Percentiles rank a stretch among this genome's conserved stretches.
These are phyloP conservation scores for Halteria grandinella DNA, from an alignment of 73 alveolate species.

Conservation along the genomic window DNA sequence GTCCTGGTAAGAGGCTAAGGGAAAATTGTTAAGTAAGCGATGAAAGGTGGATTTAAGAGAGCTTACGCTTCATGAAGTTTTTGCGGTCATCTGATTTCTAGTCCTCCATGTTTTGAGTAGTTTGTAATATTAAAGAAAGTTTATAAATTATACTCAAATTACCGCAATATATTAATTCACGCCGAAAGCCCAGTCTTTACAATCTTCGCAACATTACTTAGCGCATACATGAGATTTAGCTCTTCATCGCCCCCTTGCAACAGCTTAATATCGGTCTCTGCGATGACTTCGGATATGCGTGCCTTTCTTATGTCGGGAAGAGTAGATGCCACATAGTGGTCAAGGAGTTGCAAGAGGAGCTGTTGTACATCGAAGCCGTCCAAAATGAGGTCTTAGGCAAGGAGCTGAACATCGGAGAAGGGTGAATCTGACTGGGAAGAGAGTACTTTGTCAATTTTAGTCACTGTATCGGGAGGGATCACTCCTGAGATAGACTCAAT, in stretches of 20 bases:
- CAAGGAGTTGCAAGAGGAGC: constrained; percentile 73
- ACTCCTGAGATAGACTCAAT: constrained; percentile 92
- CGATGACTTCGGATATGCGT: constrained; percentile 60
- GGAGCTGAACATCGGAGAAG: constrained; percentile 52
- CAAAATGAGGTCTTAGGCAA: constrained; percentile 72
- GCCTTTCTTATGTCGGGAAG: constrained; percentile 69
- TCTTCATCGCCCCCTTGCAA: constrained; percentile 72
- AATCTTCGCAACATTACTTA: constrained; percentile 46
- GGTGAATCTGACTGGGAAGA: constrained; percentile 29
- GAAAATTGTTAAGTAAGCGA: neutral
- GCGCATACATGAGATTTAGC: constrained; percentile 44
- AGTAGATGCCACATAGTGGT: constrained; percentile 55
- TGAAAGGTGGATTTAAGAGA: neutral
- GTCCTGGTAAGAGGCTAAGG: constrained; percentile 23
- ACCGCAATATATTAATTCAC: no score
- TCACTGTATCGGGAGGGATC: constrained; percentile 76
- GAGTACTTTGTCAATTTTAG: constrained; percentile 52
- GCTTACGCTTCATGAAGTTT: constrained; percentile 52
- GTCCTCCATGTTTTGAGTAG: constrained; percentile 47
- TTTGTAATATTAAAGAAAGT: no score
- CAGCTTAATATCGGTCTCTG: constrained; percentile 57
- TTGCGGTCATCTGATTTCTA: constrained; percentile 46
- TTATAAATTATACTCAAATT: no score
- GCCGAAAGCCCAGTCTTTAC: no score
- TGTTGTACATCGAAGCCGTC: constrained; percentile 82